These are phyloP conservation scores for Paramecium sexaurelia DNA, from an alignment of 73 alveolate species.

Conservation along the genomic window DNA sequence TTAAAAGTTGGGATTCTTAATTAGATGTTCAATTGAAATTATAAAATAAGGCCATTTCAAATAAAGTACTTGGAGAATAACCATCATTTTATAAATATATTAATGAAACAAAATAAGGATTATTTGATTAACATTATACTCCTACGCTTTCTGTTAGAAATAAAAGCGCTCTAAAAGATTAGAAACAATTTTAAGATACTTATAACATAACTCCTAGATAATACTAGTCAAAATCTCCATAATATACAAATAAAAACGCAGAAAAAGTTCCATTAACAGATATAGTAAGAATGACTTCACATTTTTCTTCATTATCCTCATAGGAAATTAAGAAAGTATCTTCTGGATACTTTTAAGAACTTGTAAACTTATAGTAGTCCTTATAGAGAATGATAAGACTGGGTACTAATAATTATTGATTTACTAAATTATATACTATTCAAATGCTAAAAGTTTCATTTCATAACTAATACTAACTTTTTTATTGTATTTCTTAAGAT, in stretches of 20 bases:
- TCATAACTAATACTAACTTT: neutral
- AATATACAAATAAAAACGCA: neutral
- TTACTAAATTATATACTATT: neutral
- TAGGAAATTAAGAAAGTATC: neutral
- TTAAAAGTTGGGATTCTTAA: neutral
- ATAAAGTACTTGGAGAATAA: conserved; percentile 17
- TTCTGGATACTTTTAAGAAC: neutral
- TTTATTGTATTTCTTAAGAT: neutral
- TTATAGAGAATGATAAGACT: neutral
- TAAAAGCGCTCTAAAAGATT: neutral
- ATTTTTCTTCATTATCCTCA: neutral
- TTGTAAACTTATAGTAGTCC: neutral
- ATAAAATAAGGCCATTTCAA: neutral
- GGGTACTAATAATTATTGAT: neutral
- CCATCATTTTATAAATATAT: neutral
- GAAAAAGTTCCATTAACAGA: conserved; percentile 38
- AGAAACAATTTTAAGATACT: neutral
- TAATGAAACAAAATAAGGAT: neutral
- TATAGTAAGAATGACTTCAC: conserved; percentile 19
- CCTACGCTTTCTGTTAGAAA: neutral
- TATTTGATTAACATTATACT: neutral
- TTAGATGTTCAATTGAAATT: conserved; percentile 10
- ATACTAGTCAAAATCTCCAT: neutral
- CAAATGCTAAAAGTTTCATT: neutral
- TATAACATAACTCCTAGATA: neutral